These are phyloP conservation scores for Penicillium sp. DNA, from an alignment of 2,329 filamentous ascomycete species.

Conservation along the genomic window DNA sequence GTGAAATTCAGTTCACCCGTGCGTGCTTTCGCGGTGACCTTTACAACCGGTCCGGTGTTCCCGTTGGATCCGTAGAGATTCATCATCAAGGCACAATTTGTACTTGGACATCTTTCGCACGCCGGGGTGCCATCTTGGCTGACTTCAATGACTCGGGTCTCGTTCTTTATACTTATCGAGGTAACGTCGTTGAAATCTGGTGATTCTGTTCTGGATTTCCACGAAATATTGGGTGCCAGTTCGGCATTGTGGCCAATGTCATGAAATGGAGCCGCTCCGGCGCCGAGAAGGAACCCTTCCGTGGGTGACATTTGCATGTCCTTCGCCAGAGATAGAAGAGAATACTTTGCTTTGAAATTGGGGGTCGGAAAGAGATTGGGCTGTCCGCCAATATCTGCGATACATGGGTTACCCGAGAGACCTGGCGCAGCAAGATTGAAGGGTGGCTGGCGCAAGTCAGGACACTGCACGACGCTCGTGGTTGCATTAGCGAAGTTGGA, in stretches of 20 bases:
- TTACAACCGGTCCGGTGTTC: conserved; percentile 34
- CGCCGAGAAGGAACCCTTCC: conserved; percentile 41
- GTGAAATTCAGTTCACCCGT: conserved; percentile 15
- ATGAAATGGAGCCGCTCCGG: conserved; percentile 46
- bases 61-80: conserved; percentile 44
- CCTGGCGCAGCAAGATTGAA: conserved; percentile 32
- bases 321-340: conserved; percentile 23
- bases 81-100: conserved; percentile 45
- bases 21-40: conserved; percentile 35
- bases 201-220: conserved; percentile 6
- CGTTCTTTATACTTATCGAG: conserved; percentile 8
- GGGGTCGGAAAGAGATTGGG: conserved; percentile 42
- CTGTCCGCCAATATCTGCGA: conserved; percentile 49
- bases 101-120: conserved; percentile 24
- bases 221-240: conserved; percentile 42
- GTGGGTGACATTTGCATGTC: conserved; percentile 38
- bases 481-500: conserved; percentile 14
- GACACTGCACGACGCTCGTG: conserved; percentile 15
- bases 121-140: background rate
- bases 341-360: conserved; percentile 34
- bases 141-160: conserved; percentile 12
- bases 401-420: conserved; percentile 39
- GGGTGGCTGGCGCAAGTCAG: conserved; percentile 15
- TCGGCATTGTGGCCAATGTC: conserved; percentile 45
- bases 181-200: conserved; percentile 1